Percentiles rank a stretch among this genome's conserved stretches.
Evolutionary conservation across 345 rosid species (phyloP).

Genomic region (Linum trigynum): DNA sequence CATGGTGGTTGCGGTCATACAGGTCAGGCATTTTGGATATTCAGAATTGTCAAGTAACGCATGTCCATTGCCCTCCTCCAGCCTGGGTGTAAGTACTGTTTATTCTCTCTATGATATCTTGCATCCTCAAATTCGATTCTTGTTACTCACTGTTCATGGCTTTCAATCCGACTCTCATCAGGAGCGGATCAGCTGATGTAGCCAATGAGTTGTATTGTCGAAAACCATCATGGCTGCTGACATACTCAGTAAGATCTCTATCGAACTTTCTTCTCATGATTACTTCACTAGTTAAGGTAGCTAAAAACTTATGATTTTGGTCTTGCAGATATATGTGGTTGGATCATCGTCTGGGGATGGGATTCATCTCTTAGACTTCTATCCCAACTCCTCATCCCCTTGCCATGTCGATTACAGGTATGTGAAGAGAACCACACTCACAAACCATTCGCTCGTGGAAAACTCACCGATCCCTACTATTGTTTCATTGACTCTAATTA

Average conservation of each 20-base stretch:
- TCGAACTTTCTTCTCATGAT: background rate
- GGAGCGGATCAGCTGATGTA: constrained; percentile 40
- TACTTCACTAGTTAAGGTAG: background rate
- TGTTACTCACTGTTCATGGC: constrained; percentile 11
- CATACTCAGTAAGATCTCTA: constrained; percentile 56
- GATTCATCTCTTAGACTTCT: constrained; percentile 84
- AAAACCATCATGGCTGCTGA: constrained; percentile 78
- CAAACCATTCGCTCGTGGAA: background rate
- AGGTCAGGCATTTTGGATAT: constrained; percentile 92
- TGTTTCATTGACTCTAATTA: background rate
- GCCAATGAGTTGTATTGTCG: constrained; percentile 40
- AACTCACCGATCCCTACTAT: background rate
- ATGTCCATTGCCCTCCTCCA: constrained; percentile 97
- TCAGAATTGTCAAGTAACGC: constrained; percentile 51
- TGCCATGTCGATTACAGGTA: constrained; percentile 82
- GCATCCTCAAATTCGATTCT: background rate
- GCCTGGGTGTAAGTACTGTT: constrained; percentile 83
- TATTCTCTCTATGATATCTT: background rate
- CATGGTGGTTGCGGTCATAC: constrained; percentile 13
- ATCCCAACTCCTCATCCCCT: constrained; percentile 65
- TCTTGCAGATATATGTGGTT: constrained; percentile 63
- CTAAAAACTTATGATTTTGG: background rate
- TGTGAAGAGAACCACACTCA: constrained; percentile 1
- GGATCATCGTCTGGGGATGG: constrained; percentile 68
- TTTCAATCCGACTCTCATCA: constrained; percentile 31